Evolutionary conservation across 2,329 filamentous ascomycete genomes (phyloP).

Genomic region (Aureobasidium uvarum): DNA sequence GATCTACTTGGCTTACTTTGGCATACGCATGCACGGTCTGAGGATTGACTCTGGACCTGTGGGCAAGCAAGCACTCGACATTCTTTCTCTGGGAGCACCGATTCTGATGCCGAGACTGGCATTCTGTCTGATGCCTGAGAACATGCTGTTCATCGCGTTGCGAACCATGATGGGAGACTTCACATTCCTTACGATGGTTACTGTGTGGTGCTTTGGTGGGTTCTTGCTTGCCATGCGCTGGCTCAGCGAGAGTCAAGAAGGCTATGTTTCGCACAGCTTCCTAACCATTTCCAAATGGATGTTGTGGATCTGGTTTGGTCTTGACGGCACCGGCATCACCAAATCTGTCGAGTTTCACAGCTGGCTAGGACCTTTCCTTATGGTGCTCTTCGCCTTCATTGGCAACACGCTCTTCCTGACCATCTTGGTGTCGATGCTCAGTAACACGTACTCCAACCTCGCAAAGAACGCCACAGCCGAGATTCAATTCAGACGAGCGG

Average conservation of each 20-base stretch:
- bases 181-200: conserved; percentile 69
- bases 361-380: conserved; percentile 73
- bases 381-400: conserved; percentile 81
- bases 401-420: conserved; percentile 88
- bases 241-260: conserved; percentile 62
- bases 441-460: conserved; percentile 78
- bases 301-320: conserved; percentile 89
- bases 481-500: conserved; percentile 76
- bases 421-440: conserved; percentile 81
- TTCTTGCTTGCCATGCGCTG: conserved; percentile 77
- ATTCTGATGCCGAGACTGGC: conserved; percentile 75
- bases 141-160: conserved; percentile 77
- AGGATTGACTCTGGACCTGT: conserved; percentile 48
- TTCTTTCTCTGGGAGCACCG: conserved; percentile 75
- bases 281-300: conserved; percentile 84
- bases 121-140: conserved; percentile 80
- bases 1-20: conserved; percentile 68
- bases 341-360: conserved; percentile 68
- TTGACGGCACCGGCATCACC: conserved; percentile 64
- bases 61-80: conserved; percentile 69
- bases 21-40: conserved; percentile 65
- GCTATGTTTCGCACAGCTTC: conserved; percentile 41
- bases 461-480: conserved; percentile 75
- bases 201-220: conserved; percentile 79
- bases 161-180: conserved; percentile 86